Evolutionary conservation across 208 protist species (phyloP).

Genomic region (Trypanosoma platydactyli): DNA sequence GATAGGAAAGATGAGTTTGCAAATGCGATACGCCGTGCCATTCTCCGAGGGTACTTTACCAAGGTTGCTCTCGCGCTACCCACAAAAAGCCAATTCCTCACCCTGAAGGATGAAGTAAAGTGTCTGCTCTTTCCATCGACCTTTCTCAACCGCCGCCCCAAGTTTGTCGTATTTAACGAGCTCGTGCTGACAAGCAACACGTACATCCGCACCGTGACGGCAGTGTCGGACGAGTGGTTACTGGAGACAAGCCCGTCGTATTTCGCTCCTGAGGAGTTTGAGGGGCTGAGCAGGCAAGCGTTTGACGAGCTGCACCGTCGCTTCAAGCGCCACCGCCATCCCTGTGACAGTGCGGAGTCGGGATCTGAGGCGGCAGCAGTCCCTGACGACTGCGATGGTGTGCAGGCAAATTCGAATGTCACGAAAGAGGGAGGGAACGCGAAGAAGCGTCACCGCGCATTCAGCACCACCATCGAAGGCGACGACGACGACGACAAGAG

Average conservation of each 20-base stretch:
- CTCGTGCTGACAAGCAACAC: slow-evolving; percentile 93
- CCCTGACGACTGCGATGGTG: no score
- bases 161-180: slow-evolving; percentile 98
- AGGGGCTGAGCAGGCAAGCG: slow-evolving; percentile 71
- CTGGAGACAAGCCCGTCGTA: slow-evolving; percentile 85
- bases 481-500: slow-evolving; percentile 23
- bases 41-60: slow-evolving; percentile 96
- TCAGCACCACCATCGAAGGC: no score
- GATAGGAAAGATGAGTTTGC: slow-evolving; percentile 56
- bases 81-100: slow-evolving; percentile 95
- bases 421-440: no score
- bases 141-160: slow-evolving; percentile 94
- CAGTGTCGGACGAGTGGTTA: slow-evolving; percentile 94
- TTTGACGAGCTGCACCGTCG: slow-evolving; percentile 81
- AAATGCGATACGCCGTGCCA: slow-evolving; percentile 89
- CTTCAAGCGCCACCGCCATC: slow-evolving; percentile 7
- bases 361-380: background rate
- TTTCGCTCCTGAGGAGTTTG: slow-evolving; percentile 82
- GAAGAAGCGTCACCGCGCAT: slow-evolving; percentile 32
- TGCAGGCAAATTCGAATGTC: no score
- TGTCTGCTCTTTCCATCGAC: slow-evolving; percentile 90
- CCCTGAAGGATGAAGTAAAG: slow-evolving; percentile 96
- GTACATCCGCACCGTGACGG: slow-evolving; percentile 97
- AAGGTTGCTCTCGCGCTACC: slow-evolving; percentile 95
- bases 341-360: background rate